phyloP scores from a whole-genome alignment of 2,329 filamentous ascomycete genomes.

The Botrytis medusae region DNA sequence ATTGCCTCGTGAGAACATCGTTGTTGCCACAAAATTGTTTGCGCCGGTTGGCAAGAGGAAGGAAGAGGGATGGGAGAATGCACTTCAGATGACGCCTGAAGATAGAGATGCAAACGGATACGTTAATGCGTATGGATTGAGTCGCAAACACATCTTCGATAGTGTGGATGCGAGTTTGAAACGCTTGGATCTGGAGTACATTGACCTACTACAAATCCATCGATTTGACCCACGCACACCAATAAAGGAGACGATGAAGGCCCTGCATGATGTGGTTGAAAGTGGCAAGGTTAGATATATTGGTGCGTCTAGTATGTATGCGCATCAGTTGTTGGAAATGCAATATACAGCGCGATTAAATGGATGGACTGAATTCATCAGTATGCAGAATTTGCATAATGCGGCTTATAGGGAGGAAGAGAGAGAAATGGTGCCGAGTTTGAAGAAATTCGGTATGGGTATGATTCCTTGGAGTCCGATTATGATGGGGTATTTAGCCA shows the following conservation, averaged over 20 bases:
- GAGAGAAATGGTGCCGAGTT: slow-evolving; percentile 38
- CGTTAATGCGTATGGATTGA: slow-evolving; percentile 54
- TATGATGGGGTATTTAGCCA: slow-evolving; percentile 35
- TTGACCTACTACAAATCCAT: slow-evolving; percentile 59
- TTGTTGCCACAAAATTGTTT: slow-evolving; percentile 65
- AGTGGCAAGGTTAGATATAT: slow-evolving; percentile 58
- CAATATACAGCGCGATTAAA: slow-evolving; percentile 44
- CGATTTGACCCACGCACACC: slow-evolving; percentile 53
- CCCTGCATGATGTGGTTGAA: slow-evolving; percentile 57
- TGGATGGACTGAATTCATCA: slow-evolving; percentile 60
- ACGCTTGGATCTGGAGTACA: slow-evolving; percentile 48
- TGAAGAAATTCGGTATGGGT: slow-evolving; percentile 38
- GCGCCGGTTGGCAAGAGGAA: slow-evolving; percentile 23
- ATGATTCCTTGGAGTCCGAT: slow-evolving; percentile 44
- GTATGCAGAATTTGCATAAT: slow-evolving; percentile 60
- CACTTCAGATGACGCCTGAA: slow-evolving; percentile 17
- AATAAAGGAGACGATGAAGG: slow-evolving; percentile 59
- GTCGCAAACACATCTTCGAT: slow-evolving; percentile 63
- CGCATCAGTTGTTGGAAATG: slow-evolving; percentile 37
- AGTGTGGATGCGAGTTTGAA: slow-evolving; percentile 59
- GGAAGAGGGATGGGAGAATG: slow-evolving; percentile 23
- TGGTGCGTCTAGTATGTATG: slow-evolving; percentile 42
- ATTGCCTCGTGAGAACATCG: slow-evolving; percentile 62
- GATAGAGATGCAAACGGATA: slow-evolving; percentile 43
- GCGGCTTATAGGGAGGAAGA: slow-evolving; percentile 61